Percentiles rank a stretch among this genome's conserved stretches.
Conservation (phyloP, 352 stramenopile species). For the Hyaloperonospora arabidopsidis region DNA sequence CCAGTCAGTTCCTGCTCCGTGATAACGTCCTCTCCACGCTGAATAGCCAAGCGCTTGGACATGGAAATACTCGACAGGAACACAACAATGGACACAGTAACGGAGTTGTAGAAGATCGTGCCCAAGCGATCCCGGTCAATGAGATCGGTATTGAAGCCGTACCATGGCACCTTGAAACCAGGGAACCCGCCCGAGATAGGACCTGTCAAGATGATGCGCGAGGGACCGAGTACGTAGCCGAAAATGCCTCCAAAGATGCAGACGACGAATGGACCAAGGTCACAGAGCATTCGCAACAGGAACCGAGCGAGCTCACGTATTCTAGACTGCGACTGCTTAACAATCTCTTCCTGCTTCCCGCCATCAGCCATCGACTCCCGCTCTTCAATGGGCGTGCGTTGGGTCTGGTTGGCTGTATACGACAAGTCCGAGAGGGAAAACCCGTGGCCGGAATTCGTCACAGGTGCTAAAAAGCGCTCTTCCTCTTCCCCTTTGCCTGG, state of each 20-base stretch:
- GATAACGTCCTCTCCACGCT: slow-evolving; percentile 18
- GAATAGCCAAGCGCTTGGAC: slow-evolving; percentile 17
- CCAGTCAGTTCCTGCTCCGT: slow-evolving; percentile 19
- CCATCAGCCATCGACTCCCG: slow-evolving; percentile 4
- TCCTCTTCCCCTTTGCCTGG: slow-evolving; percentile 9
- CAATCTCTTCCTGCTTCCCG: neutral
- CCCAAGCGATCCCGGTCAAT: slow-evolving; percentile 14
- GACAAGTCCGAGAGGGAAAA: slow-evolving; percentile 15
- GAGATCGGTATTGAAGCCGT: slow-evolving; percentile 14
- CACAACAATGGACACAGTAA: slow-evolving; percentile 13
- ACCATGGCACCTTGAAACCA: slow-evolving; percentile 15
- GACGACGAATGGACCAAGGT: slow-evolving; percentile 15
- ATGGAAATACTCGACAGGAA: slow-evolving; percentile 22
- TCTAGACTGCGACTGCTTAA: slow-evolving; percentile 6
- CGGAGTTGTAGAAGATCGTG: slow-evolving; percentile 14
- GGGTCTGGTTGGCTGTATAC: slow-evolving; percentile 11
- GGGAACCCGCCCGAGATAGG: slow-evolving; percentile 16
- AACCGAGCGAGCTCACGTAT: slow-evolving; percentile 7
- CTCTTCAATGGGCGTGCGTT: slow-evolving; percentile 13
- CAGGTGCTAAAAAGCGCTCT: slow-evolving; percentile 2
- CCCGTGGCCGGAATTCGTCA: slow-evolving; percentile 6
- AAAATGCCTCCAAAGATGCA: slow-evolving; percentile 17
- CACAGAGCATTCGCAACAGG: slow-evolving; percentile 13
- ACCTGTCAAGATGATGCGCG: slow-evolving; percentile 14
- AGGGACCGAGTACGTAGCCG: slow-evolving; percentile 11